Evolutionary conservation across 495 filamentous ascomycete species (phyloP).

Genomic region (Penicillium arizonense): DNA sequence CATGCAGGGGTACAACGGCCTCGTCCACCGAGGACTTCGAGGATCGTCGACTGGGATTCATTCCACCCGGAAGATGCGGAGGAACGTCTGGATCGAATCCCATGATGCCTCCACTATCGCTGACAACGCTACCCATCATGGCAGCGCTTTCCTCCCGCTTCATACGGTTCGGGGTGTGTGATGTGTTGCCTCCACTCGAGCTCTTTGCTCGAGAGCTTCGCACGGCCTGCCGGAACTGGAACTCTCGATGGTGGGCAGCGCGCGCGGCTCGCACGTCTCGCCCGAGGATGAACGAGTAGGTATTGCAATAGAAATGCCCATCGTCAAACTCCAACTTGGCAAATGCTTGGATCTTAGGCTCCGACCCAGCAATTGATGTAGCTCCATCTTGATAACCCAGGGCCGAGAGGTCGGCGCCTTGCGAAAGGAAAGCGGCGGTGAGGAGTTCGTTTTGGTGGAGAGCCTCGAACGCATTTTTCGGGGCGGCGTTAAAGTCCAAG

Average conservation of each 20-base stretch:
- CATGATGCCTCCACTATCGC: slow-evolving; percentile 60
- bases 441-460: slow-evolving; percentile 44
- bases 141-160: slow-evolving; percentile 46
- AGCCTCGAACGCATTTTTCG: slow-evolving; percentile 38
- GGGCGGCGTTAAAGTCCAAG: slow-evolving; percentile 34
- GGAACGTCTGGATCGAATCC: slow-evolving; percentile 52
- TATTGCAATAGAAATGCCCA: slow-evolving; percentile 71
- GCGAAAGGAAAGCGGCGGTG: slow-evolving; percentile 40
- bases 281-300: slow-evolving; percentile 62
- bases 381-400: slow-evolving; percentile 40
- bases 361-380: slow-evolving; percentile 42
- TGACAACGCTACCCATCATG: slow-evolving; percentile 52
- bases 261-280: slow-evolving; percentile 59
- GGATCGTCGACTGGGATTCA: slow-evolving; percentile 45
- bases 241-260: slow-evolving; percentile 48
- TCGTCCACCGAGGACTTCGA: slow-evolving; percentile 46
- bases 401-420: slow-evolving; percentile 38
- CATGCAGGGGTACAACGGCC: slow-evolving; percentile 37
- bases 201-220: slow-evolving; percentile 44
- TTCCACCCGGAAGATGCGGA: slow-evolving; percentile 35
- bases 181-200: slow-evolving; percentile 45
- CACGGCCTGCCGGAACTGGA: slow-evolving; percentile 43
- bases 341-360: slow-evolving; percentile 57
- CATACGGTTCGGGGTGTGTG: slow-evolving; percentile 45
- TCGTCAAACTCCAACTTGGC: slow-evolving; percentile 71